Evolutionary conservation across 2,329 filamentous ascomycete species (phyloP).

Genomic region (Neobulgaria alba): DNA sequence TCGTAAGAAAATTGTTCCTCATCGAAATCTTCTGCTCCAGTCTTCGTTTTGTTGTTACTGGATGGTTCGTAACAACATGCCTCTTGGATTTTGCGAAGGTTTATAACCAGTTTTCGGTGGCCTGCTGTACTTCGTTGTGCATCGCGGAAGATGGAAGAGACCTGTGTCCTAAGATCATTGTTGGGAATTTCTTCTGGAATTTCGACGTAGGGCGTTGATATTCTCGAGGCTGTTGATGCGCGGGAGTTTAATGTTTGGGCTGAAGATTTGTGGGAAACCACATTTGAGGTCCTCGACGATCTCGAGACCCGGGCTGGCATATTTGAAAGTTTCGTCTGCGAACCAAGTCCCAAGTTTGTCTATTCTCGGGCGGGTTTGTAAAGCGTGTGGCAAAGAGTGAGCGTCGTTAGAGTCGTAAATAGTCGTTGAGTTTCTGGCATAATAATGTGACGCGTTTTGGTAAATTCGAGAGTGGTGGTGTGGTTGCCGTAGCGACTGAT

Average conservation of each 20-base stretch:
- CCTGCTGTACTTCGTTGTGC: slow-evolving; percentile 85
- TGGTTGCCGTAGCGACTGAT: too few species aligned
- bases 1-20: slow-evolving; percentile 85
- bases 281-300: slow-evolving; percentile 31
- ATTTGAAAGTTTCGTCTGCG: slow-evolving; percentile 3
- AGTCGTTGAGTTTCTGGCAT: too few species aligned
- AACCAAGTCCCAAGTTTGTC: too few species aligned
- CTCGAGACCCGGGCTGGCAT: slow-evolving; percentile 41
- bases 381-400: too few species aligned
- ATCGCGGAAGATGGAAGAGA: slow-evolving; percentile 66
- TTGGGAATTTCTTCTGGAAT: slow-evolving; percentile 65
- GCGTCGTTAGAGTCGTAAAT: too few species aligned
- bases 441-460: too few species aligned
- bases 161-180: slow-evolving; percentile 62
- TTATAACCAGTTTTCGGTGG: slow-evolving; percentile 82
- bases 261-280: slow-evolving; percentile 34
- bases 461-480: too few species aligned
- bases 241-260: slow-evolving; percentile 31
- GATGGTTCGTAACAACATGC: slow-evolving; percentile 62
- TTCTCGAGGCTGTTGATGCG: slow-evolving; percentile 34
- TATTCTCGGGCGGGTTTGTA: too few species aligned
- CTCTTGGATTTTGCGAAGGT: slow-evolving; percentile 84
- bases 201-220: slow-evolving; percentile 30
- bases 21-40: slow-evolving; percentile 57
- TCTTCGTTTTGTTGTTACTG: slow-evolving; percentile 43